Percentiles rank a stretch among this genome's conserved stretches.
phyloP scores from a whole-genome alignment of 164 flowering plant species.

The Magnolia kwangsiensis region DNA sequence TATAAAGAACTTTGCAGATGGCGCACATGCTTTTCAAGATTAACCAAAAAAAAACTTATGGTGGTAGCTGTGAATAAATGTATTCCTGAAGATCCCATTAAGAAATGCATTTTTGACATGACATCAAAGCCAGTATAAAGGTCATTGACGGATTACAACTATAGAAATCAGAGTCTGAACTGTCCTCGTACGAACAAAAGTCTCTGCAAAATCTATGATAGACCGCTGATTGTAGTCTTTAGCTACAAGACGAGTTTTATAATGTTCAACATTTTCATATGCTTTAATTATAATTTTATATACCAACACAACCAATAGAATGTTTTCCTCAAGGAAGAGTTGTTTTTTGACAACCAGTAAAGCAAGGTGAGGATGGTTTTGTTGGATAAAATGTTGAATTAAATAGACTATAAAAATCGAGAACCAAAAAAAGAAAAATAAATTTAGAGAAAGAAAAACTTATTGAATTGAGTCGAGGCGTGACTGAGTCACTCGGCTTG shows the following conservation, averaged over 20 bases:
- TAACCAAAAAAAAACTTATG: neutral
- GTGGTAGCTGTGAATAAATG: neutral
- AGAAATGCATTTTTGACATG: neutral
- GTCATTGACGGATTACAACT: neutral
- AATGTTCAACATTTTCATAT: neutral
- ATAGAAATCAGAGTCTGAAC: neutral
- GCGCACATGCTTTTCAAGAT: neutral
- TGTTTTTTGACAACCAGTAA: too few species aligned
- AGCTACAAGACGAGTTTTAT: neutral
- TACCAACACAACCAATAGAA: neutral
- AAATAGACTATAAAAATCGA: too few species aligned
- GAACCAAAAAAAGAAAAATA: too few species aligned
- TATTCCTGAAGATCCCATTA: neutral
- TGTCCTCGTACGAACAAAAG: neutral
- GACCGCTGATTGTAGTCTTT: neutral
- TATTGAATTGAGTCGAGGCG: too few species aligned
- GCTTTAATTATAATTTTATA: neutral
- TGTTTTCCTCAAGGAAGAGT: too few species aligned
- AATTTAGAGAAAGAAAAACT: too few species aligned
- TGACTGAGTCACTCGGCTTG: too few species aligned
- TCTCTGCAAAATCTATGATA: neutral
- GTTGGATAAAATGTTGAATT: too few species aligned
- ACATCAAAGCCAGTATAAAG: neutral
- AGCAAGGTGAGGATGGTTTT: too few species aligned
- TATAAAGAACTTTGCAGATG: neutral